These are phyloP conservation scores for Aspergillus sp. DNA, from an alignment of 2,329 filamentous ascomycete genomes.

Conservation along the genomic window DNA sequence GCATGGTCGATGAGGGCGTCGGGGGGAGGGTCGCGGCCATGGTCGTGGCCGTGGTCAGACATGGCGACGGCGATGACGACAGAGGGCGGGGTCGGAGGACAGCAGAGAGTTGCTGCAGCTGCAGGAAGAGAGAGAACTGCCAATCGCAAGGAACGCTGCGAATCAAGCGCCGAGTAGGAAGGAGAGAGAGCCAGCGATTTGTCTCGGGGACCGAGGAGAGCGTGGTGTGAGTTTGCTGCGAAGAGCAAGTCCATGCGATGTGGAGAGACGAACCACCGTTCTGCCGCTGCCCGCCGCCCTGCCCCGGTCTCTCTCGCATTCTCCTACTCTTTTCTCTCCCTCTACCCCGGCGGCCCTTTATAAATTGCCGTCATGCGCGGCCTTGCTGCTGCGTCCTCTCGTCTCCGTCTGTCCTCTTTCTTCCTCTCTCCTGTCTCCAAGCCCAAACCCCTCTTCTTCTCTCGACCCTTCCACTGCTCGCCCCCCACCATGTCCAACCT, in stretches of 20 bases:
- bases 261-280: neutral
- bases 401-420: slow-evolving; percentile 3
- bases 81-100: neutral
- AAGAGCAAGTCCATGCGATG: slow-evolving; percentile 28
- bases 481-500: slow-evolving; percentile 27
- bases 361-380: neutral
- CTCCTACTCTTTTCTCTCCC: slow-evolving; percentile 7
- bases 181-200: slow-evolving; percentile 3
- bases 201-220: slow-evolving; percentile 4
- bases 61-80: neutral
- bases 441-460: slow-evolving; percentile 1
- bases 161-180: slow-evolving; percentile 1
- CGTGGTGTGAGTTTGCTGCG: slow-evolving; percentile 3
- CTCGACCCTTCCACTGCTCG: slow-evolving; percentile 17
- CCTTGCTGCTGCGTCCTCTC: slow-evolving; percentile 2
- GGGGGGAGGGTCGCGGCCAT: neutral
- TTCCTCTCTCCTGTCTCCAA: slow-evolving; percentile 1
- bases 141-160: slow-evolving; percentile 1
- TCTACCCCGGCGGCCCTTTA: slow-evolving; percentile 6
- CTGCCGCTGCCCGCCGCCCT: neutral
- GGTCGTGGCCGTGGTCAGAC: neutral
- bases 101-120: neutral
- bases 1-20: slow-evolving; percentile 21
- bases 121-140: neutral
- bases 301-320: slow-evolving; percentile 1